Percentiles rank a stretch among this genome's conserved stretches.
Conservation (phyloP, 306 rosid genomes). For the Luffa acutangula region DNA sequence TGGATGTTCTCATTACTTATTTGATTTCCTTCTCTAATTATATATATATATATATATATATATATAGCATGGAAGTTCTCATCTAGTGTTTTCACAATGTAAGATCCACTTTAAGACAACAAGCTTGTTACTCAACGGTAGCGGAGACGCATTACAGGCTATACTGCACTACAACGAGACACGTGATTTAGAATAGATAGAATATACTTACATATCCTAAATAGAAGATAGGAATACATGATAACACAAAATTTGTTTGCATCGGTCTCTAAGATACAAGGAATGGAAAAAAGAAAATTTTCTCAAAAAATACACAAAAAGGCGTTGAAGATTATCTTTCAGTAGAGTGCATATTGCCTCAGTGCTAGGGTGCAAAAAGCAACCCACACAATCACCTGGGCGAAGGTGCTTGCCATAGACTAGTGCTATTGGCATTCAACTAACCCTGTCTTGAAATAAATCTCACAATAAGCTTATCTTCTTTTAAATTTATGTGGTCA, state of each 20-base stretch:
- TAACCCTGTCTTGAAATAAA: background rate
- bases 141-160: background rate
- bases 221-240: background rate
- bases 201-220: background rate
- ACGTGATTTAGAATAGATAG: background rate
- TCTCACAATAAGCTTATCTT: background rate
- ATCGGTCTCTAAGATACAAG: background rate
- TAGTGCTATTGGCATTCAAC: background rate
- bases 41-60: background rate
- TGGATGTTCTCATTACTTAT: background rate
- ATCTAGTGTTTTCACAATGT: background rate
- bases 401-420: background rate
- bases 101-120: background rate
- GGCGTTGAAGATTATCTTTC: background rate
- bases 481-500: background rate
- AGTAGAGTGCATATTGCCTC: background rate
- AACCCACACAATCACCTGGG: background rate
- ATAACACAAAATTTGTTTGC: background rate
- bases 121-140: background rate
- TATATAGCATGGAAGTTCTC: background rate
- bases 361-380: background rate
- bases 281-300: background rate
- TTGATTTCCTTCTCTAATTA: background rate
- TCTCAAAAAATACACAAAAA: background rate
- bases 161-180: background rate